Conservation (phyloP, 352 stramenopile genomes). For the Albugo candida region DNA sequence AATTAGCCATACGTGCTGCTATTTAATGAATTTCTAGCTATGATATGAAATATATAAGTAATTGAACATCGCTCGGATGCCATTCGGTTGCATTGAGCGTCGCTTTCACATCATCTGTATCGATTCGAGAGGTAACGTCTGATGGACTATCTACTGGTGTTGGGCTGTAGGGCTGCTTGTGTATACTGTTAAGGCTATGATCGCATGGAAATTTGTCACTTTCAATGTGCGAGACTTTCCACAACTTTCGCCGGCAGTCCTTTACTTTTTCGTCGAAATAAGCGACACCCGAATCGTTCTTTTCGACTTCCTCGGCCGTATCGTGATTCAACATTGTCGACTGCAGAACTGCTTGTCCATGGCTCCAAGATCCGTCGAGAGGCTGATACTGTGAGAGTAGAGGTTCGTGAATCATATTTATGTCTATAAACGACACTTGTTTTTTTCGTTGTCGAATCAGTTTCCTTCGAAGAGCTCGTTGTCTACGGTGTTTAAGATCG, state of each 20-base stretch:
- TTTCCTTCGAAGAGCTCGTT: constrained; percentile 38
- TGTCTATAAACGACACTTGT: not conserved
- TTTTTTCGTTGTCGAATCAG: constrained; percentile 11
- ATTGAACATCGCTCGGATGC: constrained; percentile 29
- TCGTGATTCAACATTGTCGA: not conserved
- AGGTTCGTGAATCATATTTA: not conserved
- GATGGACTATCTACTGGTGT: not conserved
- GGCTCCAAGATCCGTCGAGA: not conserved
- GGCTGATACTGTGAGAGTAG: not conserved
- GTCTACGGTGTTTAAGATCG: constrained; percentile 57
- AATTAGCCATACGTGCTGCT: too few relatives aligned
- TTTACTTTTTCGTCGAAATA: not conserved
- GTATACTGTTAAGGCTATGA: not conserved
- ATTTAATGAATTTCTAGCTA: too few relatives aligned
- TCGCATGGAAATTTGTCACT: not conserved
- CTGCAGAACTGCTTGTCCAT: not conserved
- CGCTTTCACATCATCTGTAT: not conserved
- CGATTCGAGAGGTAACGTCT: not conserved
- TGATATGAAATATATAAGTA: constrained; percentile 54
- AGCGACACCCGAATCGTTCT: not conserved
- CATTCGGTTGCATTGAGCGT: constrained; percentile 6
- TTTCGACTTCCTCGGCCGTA: too few relatives aligned
- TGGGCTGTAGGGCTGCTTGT: not conserved
- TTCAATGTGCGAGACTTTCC: not conserved
- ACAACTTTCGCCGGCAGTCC: not conserved